A percentile compares a stretch with the other conserved stretches of the same genome.
Conservation (phyloP, 495 filamentous ascomycete genomes). For the Penicillium riverlandense region DNA sequence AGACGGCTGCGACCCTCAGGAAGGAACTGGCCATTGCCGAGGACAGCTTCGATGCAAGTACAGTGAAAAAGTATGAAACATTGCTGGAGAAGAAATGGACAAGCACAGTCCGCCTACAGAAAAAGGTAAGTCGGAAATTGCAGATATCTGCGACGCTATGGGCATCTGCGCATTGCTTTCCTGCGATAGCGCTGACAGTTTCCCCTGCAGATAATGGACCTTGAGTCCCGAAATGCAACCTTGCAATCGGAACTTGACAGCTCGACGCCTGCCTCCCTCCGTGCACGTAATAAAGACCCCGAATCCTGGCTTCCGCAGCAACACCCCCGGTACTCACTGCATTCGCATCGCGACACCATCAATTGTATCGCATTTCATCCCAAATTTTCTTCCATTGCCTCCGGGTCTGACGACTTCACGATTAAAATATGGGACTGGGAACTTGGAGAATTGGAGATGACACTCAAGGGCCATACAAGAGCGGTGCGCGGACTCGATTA, state of each 20-base stretch:
- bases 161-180: not conserved
- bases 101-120: conserved; percentile 81
- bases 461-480: conserved; percentile 87
- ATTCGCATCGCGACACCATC: conserved; percentile 72
- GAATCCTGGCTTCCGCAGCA: conserved; percentile 71
- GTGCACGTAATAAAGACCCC: conserved; percentile 70
- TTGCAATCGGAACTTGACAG: conserved; percentile 78
- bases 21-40: conserved; percentile 50
- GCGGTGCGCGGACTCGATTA: conserved; percentile 83
- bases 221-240: conserved; percentile 60
- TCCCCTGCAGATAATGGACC: conserved; percentile 72
- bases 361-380: conserved; percentile 92
- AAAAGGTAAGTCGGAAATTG: conserved; percentile 57
- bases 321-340: conserved; percentile 65
- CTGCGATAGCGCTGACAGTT: conserved; percentile 2
- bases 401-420: conserved; percentile 84
- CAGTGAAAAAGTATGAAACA: conserved; percentile 81
- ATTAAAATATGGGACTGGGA: conserved; percentile 99
- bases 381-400: conserved; percentile 79
- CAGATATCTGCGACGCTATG: not conserved
- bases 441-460: conserved; percentile 80
- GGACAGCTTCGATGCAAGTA: conserved; percentile 65
- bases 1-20: conserved; percentile 54
- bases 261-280: conserved; percentile 74
- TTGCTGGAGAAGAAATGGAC: conserved; percentile 97